Evolutionary conservation across 345 rosid species (phyloP).

Genomic region (Erysimum cheiranthoides): DNA sequence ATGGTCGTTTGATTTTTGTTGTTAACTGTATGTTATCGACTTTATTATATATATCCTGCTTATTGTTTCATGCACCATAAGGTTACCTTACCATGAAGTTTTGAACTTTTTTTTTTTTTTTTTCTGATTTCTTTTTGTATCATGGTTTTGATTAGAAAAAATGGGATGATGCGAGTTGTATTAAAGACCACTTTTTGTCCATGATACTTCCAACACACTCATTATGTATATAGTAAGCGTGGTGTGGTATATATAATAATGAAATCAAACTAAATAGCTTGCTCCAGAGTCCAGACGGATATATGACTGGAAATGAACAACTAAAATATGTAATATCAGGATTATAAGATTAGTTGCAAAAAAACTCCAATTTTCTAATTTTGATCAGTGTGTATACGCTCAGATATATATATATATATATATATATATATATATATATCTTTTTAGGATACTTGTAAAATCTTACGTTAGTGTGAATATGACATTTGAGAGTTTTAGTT

Average conservation of each 20-base stretch:
- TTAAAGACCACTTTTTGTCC: conserved; percentile 41
- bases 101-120: conserved; percentile 4
- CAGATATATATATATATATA: too few species aligned
- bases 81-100: conserved; percentile 36
- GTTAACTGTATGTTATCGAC: conserved; percentile 29
- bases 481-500: background rate
- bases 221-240: conserved; percentile 18
- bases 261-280: conserved; percentile 26
- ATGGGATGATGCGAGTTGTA: conserved; percentile 37
- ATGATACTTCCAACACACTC: conserved; percentile 44
- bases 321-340: conserved; percentile 8
- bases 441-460: background rate
- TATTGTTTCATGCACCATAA: conserved; percentile 36
- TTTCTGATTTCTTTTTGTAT: background rate
- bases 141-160: conserved; percentile 32
- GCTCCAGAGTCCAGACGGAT: conserved; percentile 14
- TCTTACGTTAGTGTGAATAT: background rate
- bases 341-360: background rate
- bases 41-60: conserved; percentile 25
- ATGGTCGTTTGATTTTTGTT: conserved; percentile 32
- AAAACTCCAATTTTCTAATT: background rate
- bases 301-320: conserved; percentile 16
- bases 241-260: conserved; percentile 12
- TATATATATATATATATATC: too few species aligned
- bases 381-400: background rate